Conservation (phyloP, 2,329 filamentous ascomycete species). For the Knoxdaviesia proteae region DNA sequence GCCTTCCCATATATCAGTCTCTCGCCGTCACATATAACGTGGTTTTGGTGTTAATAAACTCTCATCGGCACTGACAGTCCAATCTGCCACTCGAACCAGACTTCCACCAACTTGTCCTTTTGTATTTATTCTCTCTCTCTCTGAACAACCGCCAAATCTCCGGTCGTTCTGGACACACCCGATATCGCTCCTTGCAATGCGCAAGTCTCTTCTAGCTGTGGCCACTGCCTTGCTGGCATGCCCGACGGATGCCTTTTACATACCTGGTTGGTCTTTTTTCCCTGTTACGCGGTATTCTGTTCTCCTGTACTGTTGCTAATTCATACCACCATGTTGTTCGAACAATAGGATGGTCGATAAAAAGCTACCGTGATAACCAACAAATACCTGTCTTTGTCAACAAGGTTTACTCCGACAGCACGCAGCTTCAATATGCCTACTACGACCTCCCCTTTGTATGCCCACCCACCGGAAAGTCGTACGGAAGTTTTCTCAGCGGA, state of each 20-base stretch:
- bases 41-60: too few relatives aligned
- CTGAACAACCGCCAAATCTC: slow-evolving; percentile 9
- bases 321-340: not conserved
- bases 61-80: not conserved
- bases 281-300: not conserved
- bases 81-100: not conserved
- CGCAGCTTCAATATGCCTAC: slow-evolving; percentile 80
- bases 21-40: too few relatives aligned
- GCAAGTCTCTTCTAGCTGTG: not conserved
- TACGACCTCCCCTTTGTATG: slow-evolving; percentile 77
- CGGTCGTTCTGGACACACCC: slow-evolving; percentile 11
- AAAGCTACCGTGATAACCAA: slow-evolving; percentile 57
- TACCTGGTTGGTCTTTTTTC: slow-evolving; percentile 46
- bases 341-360: slow-evolving; percentile 52
- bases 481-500: slow-evolving; percentile 49
- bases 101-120: not conserved
- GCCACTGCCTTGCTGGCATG: not conserved
- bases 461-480: slow-evolving; percentile 46
- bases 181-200: slow-evolving; percentile 1
- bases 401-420: slow-evolving; percentile 79
- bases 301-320: slow-evolving; percentile 2
- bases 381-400: slow-evolving; percentile 72
- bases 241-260: slow-evolving; percentile 52
- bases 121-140: not conserved
- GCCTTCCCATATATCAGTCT: too few relatives aligned